Conservation (phyloP, 1,284 basidiomycete genomes). For the Fereydounia khargensis region DNA sequence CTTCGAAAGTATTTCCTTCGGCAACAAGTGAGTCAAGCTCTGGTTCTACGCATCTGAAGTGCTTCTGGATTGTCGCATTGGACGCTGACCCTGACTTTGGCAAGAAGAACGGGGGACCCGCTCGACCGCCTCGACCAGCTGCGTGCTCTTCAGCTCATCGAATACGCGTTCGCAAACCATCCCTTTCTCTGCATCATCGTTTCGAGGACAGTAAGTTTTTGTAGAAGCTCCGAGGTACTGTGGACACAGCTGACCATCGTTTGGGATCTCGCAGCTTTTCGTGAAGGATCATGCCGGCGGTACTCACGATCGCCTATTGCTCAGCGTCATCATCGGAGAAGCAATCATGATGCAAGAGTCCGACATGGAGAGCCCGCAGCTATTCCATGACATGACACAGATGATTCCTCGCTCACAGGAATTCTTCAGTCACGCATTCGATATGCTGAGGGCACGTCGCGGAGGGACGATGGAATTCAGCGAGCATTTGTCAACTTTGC, state of each 20-base stretch:
- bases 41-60: too few species aligned
- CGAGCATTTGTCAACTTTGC: not conserved
- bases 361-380: too few species aligned
- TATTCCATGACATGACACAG: too few species aligned
- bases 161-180: slow-evolving; percentile 14
- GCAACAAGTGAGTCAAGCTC: too few species aligned
- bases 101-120: too few species aligned
- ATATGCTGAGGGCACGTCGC: not conserved
- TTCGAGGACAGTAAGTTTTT: slow-evolving; percentile 10
- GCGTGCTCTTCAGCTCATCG: slow-evolving; percentile 2
- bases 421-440: too few species aligned
- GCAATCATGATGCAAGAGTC: slow-evolving; percentile 3
- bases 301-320: slow-evolving; percentile 1
- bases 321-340: slow-evolving; percentile 6
- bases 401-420: too few species aligned
- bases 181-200: slow-evolving; percentile 19
- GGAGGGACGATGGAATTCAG: not conserved
- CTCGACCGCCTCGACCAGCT: not conserved
- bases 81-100: too few species aligned
- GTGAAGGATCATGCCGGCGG: not conserved
- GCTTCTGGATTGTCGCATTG: too few species aligned
- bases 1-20: too few species aligned
- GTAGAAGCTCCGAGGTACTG: too few species aligned
- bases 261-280: slow-evolving; percentile 1
- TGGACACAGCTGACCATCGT: not conserved